Conservation (phyloP, 75 land plant species). For the Cupressus sempervirens region DNA sequence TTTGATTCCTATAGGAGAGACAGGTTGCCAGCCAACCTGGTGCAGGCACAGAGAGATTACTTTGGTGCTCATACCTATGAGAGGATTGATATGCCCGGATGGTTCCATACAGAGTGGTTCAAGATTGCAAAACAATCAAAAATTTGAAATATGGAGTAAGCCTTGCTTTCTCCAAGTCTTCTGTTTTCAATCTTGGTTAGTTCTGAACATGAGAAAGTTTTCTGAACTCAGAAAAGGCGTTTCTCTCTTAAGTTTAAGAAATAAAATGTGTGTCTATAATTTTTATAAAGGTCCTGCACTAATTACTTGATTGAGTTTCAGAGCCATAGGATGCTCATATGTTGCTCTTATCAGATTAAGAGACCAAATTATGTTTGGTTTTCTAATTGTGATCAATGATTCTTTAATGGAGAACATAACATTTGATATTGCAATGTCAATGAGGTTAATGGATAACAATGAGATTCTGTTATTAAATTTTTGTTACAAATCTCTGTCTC, state of each 20-base stretch:
- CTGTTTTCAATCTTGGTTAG: neutral
- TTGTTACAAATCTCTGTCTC: neutral
- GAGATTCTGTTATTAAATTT: neutral
- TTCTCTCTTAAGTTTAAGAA: neutral
- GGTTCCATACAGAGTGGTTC: slow-evolving; percentile 64
- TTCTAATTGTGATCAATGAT: neutral
- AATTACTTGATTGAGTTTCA: neutral
- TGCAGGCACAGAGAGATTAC: slow-evolving; percentile 66
- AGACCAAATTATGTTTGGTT: neutral
- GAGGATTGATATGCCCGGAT: slow-evolving; percentile 42
- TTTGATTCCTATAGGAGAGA: slow-evolving; percentile 60
- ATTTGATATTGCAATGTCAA: neutral
- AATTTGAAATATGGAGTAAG: neutral
- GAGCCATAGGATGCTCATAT: too few relatives aligned
- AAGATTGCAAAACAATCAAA: slow-evolving; percentile 33
- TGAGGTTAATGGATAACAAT: neutral
- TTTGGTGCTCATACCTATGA: slow-evolving; percentile 75
- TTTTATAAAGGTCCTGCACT: neutral
- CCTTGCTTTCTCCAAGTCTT: neutral
- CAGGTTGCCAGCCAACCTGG: slow-evolving; percentile 60
- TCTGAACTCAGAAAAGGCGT: neutral
- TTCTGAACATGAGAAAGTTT: neutral
- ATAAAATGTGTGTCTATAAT: neutral
- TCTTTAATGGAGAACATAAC: neutral
- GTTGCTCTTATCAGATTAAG: neutral